Conservation (phyloP, 129 eudicot species). For the Artemisia argyi region DNA sequence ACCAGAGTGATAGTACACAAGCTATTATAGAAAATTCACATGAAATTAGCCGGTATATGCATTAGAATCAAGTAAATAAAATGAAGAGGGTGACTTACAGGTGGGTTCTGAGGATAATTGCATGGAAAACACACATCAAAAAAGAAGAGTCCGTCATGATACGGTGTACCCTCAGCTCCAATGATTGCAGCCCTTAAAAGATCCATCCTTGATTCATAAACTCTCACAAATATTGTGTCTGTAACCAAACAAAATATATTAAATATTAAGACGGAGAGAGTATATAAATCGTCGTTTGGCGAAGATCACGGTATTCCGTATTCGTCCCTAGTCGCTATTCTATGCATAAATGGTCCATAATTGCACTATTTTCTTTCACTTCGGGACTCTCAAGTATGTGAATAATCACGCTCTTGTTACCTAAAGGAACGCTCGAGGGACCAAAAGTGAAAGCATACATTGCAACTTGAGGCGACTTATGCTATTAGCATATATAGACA, state of each 20-base stretch:
- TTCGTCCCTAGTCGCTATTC: too few relatives aligned
- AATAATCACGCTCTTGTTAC: too few relatives aligned
- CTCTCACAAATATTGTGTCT: background rate
- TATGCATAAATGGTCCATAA: too few relatives aligned
- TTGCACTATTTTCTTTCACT: too few relatives aligned
- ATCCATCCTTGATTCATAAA: background rate
- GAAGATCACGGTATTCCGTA: too few relatives aligned
- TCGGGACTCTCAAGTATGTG: too few relatives aligned
- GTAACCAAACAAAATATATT: background rate
- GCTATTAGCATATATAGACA: too few relatives aligned
- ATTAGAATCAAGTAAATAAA: background rate
- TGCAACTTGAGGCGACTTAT: too few relatives aligned
- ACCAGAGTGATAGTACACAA: constrained; percentile 68
- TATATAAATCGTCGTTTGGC: too few relatives aligned
- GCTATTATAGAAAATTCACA: constrained; percentile 33
- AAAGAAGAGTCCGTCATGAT: background rate
- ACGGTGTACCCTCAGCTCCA: constrained; percentile 39
- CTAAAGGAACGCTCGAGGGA: too few relatives aligned
- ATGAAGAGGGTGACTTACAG: background rate
- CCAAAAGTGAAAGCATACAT: too few relatives aligned
- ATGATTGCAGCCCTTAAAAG: background rate
- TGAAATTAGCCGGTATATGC: background rate
- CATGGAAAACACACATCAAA: constrained; percentile 18
- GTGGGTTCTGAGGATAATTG: background rate
- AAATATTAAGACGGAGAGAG: too few relatives aligned